These are phyloP conservation scores for Wilhelminamyces savonicus DNA, from an alignment of 805 yeast species.

Conservation along the genomic window DNA sequence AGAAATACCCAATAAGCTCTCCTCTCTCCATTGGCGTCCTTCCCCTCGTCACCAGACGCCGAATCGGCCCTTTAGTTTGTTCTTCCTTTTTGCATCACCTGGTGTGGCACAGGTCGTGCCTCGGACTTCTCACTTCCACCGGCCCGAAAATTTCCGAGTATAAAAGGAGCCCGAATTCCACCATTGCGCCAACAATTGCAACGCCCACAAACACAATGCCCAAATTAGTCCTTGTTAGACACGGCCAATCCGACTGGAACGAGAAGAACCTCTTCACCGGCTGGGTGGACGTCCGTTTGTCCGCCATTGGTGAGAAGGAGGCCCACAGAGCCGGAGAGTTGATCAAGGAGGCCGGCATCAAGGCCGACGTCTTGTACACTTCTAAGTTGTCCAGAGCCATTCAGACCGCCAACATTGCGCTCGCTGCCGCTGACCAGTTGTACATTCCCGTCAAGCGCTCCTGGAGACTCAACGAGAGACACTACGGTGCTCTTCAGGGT, in stretches of 20 bases:
- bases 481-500: conserved; percentile 98
- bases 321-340: conserved; percentile 92
- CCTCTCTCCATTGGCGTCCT: too few species aligned
- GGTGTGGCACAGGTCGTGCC: too few species aligned
- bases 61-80: too few species aligned
- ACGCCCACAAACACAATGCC: too few species aligned
- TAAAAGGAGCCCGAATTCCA: too few species aligned
- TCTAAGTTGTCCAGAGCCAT: conserved; percentile 91
- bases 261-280: conserved; percentile 97
- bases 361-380: conserved; percentile 86
- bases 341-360: conserved; percentile 76
- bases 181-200: too few species aligned
- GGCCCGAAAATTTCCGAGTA: too few species aligned
- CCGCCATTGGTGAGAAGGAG: conserved; percentile 80
- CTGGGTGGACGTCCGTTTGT: conserved; percentile 92
- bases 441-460: conserved; percentile 90
- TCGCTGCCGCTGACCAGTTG: conserved; percentile 80
- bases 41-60: too few species aligned
- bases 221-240: conserved; percentile 89
- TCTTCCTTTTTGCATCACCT: too few species aligned
- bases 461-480: conserved; percentile 99
- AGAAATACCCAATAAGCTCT: too few species aligned
- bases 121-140: too few species aligned
- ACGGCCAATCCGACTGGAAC: conserved; percentile 99
- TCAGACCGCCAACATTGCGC: conserved; percentile 94